Conservation (phyloP, 225 moss, liverwort and hornwort genomes). For the Pseudoscleropodium purum region DNA sequence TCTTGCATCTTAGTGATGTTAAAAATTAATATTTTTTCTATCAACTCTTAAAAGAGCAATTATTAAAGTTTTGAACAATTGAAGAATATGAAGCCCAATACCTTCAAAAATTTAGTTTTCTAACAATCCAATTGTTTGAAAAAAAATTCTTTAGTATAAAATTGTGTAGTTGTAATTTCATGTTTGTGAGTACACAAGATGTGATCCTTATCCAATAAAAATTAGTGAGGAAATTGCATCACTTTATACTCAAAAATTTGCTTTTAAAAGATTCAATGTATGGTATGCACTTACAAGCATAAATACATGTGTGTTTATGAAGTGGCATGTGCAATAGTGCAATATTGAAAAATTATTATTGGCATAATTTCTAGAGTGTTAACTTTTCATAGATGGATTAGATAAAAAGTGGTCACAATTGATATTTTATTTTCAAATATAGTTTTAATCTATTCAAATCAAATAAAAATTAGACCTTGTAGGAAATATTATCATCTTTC, state of each 20-base stretch:
- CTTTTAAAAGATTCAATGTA: neutral
- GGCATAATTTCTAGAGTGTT: neutral
- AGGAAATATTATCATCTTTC: neutral
- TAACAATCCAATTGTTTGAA: neutral
- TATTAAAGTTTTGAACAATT: neutral
- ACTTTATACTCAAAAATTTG: neutral
- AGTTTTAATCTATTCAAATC: neutral
- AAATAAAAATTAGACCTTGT: rapidly evolving
- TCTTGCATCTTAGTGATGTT: neutral
- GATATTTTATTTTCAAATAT: neutral
- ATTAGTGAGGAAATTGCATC: neutral
- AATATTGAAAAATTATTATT: neutral
- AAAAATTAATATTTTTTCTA: neutral
- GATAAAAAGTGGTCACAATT: neutral
- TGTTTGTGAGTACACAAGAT: rapidly evolving
- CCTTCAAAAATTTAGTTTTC: neutral
- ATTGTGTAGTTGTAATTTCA: rapidly evolving
- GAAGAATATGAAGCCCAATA: no score
- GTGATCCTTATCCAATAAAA: neutral
- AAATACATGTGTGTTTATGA: neutral
- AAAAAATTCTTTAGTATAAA: neutral
- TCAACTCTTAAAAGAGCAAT: neutral
- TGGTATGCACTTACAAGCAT: neutral
- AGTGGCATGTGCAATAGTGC: neutral
- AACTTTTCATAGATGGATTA: neutral